phyloP scores from a whole-genome alignment of 768 basidiomycete genomes.

The Pulveroboletus sp. region DNA sequence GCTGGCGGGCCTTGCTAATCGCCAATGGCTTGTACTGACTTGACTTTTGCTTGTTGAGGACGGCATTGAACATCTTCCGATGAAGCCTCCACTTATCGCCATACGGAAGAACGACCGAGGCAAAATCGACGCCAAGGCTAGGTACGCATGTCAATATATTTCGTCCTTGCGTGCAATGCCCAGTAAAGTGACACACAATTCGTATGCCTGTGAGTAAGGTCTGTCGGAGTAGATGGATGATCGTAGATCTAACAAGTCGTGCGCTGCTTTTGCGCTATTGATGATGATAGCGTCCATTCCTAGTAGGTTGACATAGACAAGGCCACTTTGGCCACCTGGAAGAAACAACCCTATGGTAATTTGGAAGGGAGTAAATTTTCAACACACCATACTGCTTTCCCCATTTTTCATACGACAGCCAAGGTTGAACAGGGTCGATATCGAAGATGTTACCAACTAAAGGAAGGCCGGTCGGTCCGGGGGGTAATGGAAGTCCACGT shows the following conservation, averaged over 20 bases:
- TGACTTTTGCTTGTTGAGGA: slow-evolving; percentile 15
- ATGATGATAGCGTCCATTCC: slow-evolving; percentile 27
- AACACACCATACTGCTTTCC: slow-evolving; percentile 29
- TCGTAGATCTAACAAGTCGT: slow-evolving; percentile 23
- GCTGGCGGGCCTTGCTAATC: slow-evolving; percentile 18
- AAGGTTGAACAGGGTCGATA: slow-evolving; percentile 22
- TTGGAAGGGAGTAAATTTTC: not conserved
- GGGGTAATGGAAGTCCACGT: slow-evolving; percentile 35
- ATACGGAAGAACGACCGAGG: slow-evolving; percentile 26
- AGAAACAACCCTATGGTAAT: not conserved
- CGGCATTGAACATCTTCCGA: slow-evolving; percentile 22
- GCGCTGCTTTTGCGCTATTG: slow-evolving; percentile 19
- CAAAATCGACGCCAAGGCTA: slow-evolving; percentile 31
- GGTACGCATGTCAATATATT: not conserved
- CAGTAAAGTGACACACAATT: slow-evolving; percentile 11
- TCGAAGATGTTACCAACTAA: slow-evolving; percentile 23
- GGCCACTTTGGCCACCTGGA: slow-evolving; percentile 12
- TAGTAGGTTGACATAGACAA: slow-evolving; percentile 25
- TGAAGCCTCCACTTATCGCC: slow-evolving; percentile 29
- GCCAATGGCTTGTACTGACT: slow-evolving; percentile 13
- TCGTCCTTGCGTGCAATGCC: not conserved
- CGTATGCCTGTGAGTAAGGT: slow-evolving; percentile 17
- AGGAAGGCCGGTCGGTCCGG: slow-evolving; percentile 47
- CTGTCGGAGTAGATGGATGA: slow-evolving; percentile 27
- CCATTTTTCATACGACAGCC: slow-evolving; percentile 33